Conservation (phyloP, 441 rosid species). For the Populus tomentosa region DNA sequence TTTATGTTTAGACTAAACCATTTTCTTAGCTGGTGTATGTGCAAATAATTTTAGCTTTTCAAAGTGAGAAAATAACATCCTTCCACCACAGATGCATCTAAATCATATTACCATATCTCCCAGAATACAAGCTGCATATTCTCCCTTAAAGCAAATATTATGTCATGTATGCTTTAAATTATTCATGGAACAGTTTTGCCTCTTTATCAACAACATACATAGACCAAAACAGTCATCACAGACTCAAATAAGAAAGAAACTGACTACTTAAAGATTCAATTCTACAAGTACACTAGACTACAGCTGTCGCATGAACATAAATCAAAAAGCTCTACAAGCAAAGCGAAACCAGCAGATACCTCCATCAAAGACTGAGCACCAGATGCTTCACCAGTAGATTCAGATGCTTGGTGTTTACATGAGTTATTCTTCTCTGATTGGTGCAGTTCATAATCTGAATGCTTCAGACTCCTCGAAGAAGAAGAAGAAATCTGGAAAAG, state of each 20-base stretch:
- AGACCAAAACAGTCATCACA: not conserved
- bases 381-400: conserved; percentile 39
- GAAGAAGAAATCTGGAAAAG: conserved; percentile 23
- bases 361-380: conserved; percentile 31
- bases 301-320: not conserved
- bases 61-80: not conserved
- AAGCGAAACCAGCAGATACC: conserved; percentile 30
- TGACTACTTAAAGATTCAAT: not conserved
- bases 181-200: not conserved
- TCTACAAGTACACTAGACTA: not conserved
- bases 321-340: not conserved
- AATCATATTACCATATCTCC: not conserved
- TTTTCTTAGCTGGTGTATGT: no score
- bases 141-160: no score
- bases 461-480: conserved; percentile 19
- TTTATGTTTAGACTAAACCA: no score
- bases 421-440: conserved; percentile 31
- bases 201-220: not conserved
- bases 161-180: no score
- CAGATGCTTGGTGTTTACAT: conserved; percentile 27
- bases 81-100: not conserved
- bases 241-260: not conserved
- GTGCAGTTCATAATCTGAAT: conserved; percentile 18
- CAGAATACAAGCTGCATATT: not conserved
- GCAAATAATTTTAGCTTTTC: not conserved